phyloP scores from a whole-genome alignment of 148 eudicot genomes.

The Tetragonia tetragonoides region DNA sequence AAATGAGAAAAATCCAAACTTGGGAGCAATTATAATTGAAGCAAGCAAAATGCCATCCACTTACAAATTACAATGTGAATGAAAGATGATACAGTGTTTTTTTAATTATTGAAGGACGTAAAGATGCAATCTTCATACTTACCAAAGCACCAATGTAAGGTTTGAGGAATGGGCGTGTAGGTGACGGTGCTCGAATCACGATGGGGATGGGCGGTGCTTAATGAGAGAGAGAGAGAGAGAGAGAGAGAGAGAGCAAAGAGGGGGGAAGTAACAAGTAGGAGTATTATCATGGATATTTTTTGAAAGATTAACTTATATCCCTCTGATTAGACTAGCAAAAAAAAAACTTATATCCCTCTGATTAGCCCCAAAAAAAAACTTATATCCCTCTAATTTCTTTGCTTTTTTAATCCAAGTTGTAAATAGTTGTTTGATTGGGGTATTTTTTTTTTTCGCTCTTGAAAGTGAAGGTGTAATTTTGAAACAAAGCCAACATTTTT shows the following conservation, averaged over 20 bases:
- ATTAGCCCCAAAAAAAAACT: too few species aligned
- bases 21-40: background rate
- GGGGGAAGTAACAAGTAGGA: too few species aligned
- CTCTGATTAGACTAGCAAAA: background rate
- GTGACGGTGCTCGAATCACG: constrained; percentile 17
- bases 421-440: too few species aligned
- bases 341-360: background rate
- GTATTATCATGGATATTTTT: constrained; percentile 4
- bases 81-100: background rate
- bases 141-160: background rate
- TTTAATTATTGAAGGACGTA: background rate
- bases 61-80: background rate
- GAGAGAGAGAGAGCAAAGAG: background rate
- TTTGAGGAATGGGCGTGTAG: constrained; percentile 7
- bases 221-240: background rate
- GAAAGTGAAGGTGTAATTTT: too few species aligned
- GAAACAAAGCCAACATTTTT: too few species aligned
- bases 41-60: background rate
- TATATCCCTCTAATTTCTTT: too few species aligned
- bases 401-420: too few species aligned
- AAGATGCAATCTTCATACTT: background rate
- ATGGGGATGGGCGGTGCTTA: constrained; percentile 19
- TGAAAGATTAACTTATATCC: background rate
- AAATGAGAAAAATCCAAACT: background rate
- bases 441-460: too few species aligned